A percentile compares a stretch with the other conserved stretches of the same genome.
Conservation (phyloP, 257 asterid species). For the Jacaranda copaia region DNA sequence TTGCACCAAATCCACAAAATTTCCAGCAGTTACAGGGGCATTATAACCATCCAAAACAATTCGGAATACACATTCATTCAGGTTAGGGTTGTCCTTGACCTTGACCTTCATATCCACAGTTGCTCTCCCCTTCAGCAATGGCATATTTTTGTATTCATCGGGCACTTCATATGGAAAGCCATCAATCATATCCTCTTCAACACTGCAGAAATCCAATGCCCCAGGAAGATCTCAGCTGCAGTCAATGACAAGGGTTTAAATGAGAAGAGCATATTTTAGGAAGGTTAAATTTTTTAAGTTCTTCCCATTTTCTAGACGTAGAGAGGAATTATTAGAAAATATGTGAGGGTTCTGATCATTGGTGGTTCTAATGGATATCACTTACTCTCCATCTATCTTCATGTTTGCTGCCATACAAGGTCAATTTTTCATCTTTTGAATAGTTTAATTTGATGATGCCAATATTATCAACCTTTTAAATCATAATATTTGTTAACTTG, state of each 20-base stretch:
- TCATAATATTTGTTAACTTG: not conserved
- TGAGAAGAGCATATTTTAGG: slow-evolving; percentile 72
- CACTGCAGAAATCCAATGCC: slow-evolving; percentile 99
- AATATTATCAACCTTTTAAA: not conserved
- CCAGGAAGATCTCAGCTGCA: slow-evolving; percentile 99
- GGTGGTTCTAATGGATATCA: slow-evolving; percentile 17
- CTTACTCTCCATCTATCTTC: not conserved
- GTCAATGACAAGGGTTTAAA: slow-evolving; percentile 93
- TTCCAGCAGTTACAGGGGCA: slow-evolving; percentile 98
- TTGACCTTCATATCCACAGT: slow-evolving; percentile 98
- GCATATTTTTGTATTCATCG: slow-evolving; percentile 85
- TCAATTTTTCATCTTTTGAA: too few species aligned
- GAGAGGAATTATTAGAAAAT: slow-evolving; percentile 23
- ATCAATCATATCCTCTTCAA: slow-evolving; percentile 99
- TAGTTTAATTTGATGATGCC: not conserved
- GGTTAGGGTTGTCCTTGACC: slow-evolving; percentile 89
- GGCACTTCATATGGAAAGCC: slow-evolving; percentile 98
- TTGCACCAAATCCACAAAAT: slow-evolving; percentile 87
- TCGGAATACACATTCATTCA: slow-evolving; percentile 77
- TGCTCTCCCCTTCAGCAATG: slow-evolving; percentile 96
- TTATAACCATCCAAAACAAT: slow-evolving; percentile 96
- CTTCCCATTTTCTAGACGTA: slow-evolving; percentile 44
- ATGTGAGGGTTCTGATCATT: not conserved
- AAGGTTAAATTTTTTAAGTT: slow-evolving; percentile 39
- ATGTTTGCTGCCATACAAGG: not conserved